A percentile compares a stretch with the other conserved stretches of the same genome.
Evolutionary conservation across 148 eudicot species (phyloP).

Genomic region (Vaccinium vitisidaea): DNA sequence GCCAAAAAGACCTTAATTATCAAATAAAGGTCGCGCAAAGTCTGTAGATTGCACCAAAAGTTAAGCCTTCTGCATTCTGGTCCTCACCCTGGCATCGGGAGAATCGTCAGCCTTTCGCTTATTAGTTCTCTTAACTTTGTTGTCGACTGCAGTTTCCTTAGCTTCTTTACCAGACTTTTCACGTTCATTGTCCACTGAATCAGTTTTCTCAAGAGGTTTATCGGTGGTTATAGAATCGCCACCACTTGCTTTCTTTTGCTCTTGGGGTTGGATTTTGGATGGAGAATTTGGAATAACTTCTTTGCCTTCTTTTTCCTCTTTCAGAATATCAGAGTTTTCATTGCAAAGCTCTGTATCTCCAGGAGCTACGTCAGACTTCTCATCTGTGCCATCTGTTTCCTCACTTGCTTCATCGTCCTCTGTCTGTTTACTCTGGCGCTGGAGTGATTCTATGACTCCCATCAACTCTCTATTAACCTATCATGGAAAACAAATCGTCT

Average conservation of each 20-base stretch:
- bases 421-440: constrained; percentile 43
- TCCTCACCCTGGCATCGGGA: constrained; percentile 11
- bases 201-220: constrained; percentile 1
- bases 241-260: constrained; percentile 15
- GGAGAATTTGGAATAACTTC: constrained; percentile 17
- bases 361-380: constrained; percentile 14
- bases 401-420: constrained; percentile 38
- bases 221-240: neutral
- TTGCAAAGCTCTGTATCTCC: constrained; percentile 18
- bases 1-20: neutral
- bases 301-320: constrained; percentile 15
- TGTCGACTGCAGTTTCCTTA: constrained; percentile 12
- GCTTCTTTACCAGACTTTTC: neutral
- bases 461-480: constrained; percentile 84
- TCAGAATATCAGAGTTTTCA: constrained; percentile 9
- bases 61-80: constrained; percentile 29
- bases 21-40: neutral
- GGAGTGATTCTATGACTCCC: constrained; percentile 68
- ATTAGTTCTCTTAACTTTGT: constrained; percentile 13
- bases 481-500: neutral
- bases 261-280: constrained; percentile 14
- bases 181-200: neutral
- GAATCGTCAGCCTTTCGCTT: constrained; percentile 29
- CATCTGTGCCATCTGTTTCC: constrained; percentile 28
- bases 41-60: constrained; percentile 19